Base-by-base conservation (phyloP, 306 rosid species). In the Quercus suber region DNA sequence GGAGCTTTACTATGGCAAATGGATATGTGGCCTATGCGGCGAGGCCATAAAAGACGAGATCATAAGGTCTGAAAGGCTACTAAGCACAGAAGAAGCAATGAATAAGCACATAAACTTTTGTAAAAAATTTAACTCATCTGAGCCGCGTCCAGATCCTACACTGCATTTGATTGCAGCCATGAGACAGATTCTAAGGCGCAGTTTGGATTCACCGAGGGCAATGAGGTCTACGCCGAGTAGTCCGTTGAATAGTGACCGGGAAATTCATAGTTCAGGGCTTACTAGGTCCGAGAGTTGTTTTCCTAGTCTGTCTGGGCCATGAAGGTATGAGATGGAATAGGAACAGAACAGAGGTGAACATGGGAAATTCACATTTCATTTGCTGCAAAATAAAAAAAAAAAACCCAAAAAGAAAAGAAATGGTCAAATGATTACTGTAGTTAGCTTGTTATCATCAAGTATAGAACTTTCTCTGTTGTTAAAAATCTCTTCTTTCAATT, bases 21-120 rank as follows among this genome's bases (percentile, higher is more conserved):
- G 99, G 99, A 88, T 94, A 77, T 94, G 98, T 59, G 98, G 98
- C 30, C 86, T 94, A 28, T 94, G 99, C 71, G 86, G 89, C 21
- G 99, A 94, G 87, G 99, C 97, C 45, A 84, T 94, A 31, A 91
- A 92, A 59, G 95, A 94, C 70, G 99, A 94, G 81, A 89, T 92
- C 77, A 64, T 89, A 2, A 89, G 96, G 90, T 91, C 91, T 45
- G 84, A 89, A 45, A 87, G 90, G 76, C 91, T 92, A 7, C 53
- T 94, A 1, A 85, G 92, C 87, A 87, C 92, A 19, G 99, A 95
- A 79, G 99, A 95, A 82, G 99, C 97, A 37, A 80, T 92, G 90
- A 70, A 86, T 8, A 89, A 81, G 59, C 97, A 94, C 78, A 91
- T 88, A 89, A 94, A 81, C 80, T 94, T 94, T 74, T 86, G 92